These are phyloP conservation scores for Chalciporus pseudorubinellus DNA, from an alignment of 768 basidiomycete genomes.

Conservation along the genomic window DNA sequence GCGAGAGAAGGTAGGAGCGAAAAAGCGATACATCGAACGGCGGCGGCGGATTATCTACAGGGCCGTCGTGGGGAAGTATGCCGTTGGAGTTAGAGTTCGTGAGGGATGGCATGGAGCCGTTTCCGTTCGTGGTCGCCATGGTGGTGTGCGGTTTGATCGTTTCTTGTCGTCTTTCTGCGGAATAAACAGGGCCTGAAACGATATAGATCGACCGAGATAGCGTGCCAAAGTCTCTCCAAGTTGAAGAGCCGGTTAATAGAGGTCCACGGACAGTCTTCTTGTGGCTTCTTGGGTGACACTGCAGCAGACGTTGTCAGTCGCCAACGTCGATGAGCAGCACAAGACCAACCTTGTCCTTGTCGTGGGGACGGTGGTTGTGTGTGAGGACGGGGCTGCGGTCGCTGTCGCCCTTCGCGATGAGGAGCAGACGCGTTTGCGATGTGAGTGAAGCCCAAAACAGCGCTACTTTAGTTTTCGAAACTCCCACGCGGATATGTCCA, in stretches of 20 bases:
- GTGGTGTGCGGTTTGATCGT: conserved; percentile 8
- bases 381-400: conserved; percentile 8
- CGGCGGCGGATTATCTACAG: conserved; percentile 38
- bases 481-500: conserved; percentile 22
- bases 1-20: conserved; percentile 62
- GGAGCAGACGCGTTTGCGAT: conserved; percentile 25
- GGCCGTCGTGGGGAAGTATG: conserved; percentile 24
- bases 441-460: background rate
- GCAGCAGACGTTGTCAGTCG: conserved; percentile 7
- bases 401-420: conserved; percentile 23
- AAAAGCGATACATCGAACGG: conserved; percentile 70
- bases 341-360: background rate
- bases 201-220: conserved; percentile 15
- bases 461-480: conserved; percentile 8
- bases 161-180: conserved; percentile 11
- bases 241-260: conserved; percentile 17
- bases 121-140: conserved; percentile 26
- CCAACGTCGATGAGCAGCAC: no score
- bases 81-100: conserved; percentile 32
- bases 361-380: background rate
- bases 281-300: conserved; percentile 33
- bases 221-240: conserved; percentile 21
- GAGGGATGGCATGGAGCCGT: conserved; percentile 26
- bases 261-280: conserved; percentile 23
- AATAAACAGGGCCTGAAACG: conserved; percentile 5